These are phyloP conservation scores for Penicillium herquei DNA, from an alignment of 495 filamentous ascomycete genomes.

Conservation along the genomic window DNA sequence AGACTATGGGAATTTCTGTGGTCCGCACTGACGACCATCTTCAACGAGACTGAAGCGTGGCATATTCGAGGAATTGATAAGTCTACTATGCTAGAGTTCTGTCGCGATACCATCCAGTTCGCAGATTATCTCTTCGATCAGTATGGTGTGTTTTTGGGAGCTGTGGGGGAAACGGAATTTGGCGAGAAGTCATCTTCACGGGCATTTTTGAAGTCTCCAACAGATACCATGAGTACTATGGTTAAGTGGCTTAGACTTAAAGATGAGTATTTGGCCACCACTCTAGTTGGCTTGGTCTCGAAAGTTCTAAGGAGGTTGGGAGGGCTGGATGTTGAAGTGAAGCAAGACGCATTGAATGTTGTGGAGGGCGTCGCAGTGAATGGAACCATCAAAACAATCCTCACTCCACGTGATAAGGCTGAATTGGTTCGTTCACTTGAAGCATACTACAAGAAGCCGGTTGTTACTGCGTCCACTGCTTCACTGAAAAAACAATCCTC, in stretches of 20 bases:
- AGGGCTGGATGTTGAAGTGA: conserved; percentile 65
- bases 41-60: conserved; percentile 79
- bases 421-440: conserved; percentile 78
- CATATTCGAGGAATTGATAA: conserved; percentile 65
- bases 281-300: conserved; percentile 63
- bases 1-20: conserved; percentile 82
- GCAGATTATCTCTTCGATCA: conserved; percentile 81
- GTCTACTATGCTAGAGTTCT: conserved; percentile 81
- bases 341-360: conserved; percentile 55
- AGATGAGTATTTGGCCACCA: conserved; percentile 76
- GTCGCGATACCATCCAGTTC: conserved; percentile 89
- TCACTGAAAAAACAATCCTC: conserved; percentile 61
- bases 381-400: conserved; percentile 63
- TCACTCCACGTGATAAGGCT: conserved; percentile 74
- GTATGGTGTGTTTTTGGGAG: conserved; percentile 72
- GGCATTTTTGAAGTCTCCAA: conserved; percentile 56
- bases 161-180: conserved; percentile 49
- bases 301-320: conserved; percentile 74
- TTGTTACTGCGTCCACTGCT: conserved; percentile 45
- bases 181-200: conserved; percentile 42
- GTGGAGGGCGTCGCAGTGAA: conserved; percentile 60
- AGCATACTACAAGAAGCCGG: conserved; percentile 62
- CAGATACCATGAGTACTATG: conserved; percentile 61
- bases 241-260: conserved; percentile 81
- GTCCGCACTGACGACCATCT: conserved; percentile 75